Percentiles rank a stretch among this genome's conserved stretches.
phyloP scores from a whole-genome alignment of 495 filamentous ascomycete species.

The Annulohypoxylon stygium region DNA sequence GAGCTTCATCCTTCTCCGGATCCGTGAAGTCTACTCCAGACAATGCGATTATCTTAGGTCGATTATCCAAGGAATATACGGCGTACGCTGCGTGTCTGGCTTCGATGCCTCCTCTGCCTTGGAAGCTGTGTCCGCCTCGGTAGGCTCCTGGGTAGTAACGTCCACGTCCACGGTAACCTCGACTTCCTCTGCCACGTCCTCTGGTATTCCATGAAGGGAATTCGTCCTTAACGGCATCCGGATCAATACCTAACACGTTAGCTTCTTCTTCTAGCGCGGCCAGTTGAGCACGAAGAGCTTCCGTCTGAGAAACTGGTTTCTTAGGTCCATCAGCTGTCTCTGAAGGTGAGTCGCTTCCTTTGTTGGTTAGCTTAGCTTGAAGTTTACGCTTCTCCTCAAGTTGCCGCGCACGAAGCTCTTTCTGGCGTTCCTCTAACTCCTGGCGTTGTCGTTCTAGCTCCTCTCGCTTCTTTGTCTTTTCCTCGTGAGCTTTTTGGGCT shows the following conservation, averaged over 20 bases:
- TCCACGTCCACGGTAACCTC: slow-evolving; percentile 59
- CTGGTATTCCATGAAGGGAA: slow-evolving; percentile 54
- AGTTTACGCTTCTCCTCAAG: slow-evolving; percentile 81
- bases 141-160: slow-evolving; percentile 61
- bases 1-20: slow-evolving; percentile 80
- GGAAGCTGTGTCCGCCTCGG: slow-evolving; percentile 67
- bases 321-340: slow-evolving; percentile 28
- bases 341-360: slow-evolving; percentile 54
- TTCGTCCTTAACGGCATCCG: slow-evolving; percentile 58
- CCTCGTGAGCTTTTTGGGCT: slow-evolving; percentile 82
- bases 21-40: slow-evolving; percentile 75
- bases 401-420: slow-evolving; percentile 79
- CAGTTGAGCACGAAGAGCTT: slow-evolving; percentile 80
- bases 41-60: slow-evolving; percentile 81
- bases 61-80: slow-evolving; percentile 86
- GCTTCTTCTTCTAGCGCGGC: slow-evolving; percentile 89
- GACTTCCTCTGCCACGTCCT: slow-evolving; percentile 48
- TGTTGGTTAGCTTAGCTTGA: slow-evolving; percentile 63
- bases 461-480: slow-evolving; percentile 77
- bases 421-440: slow-evolving; percentile 80
- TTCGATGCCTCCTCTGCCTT: slow-evolving; percentile 68
- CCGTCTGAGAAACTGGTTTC: slow-evolving; percentile 57
- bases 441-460: slow-evolving; percentile 78
- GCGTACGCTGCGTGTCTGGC: slow-evolving; percentile 65
- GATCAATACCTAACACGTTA: slow-evolving; percentile 80